Evolutionary conservation across 2,329 filamentous ascomycete species (phyloP).

Genomic region (Verticillium nonalfalfae): DNA sequence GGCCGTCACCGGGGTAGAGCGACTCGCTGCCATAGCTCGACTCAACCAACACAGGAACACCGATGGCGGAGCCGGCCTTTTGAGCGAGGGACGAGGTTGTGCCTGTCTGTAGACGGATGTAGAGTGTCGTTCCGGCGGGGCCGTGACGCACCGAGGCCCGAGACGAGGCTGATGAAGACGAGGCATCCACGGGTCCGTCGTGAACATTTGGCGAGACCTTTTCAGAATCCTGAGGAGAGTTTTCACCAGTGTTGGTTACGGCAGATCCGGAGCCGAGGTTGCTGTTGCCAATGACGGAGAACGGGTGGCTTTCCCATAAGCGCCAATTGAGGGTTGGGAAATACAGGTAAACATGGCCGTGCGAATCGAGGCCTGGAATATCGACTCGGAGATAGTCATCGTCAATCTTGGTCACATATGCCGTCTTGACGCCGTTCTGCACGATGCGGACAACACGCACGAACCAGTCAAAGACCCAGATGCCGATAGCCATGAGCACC

Average conservation of each 20-base stretch:
- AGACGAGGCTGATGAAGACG: not conserved
- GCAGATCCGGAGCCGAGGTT: constrained; percentile 4
- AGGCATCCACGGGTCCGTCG: not conserved
- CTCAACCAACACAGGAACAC: constrained; percentile 20
- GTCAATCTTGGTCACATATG: constrained; percentile 18
- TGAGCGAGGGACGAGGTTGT: constrained; percentile 15
- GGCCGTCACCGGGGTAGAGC: not conserved
- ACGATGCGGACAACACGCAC: constrained; percentile 14
- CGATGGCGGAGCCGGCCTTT: constrained; percentile 6
- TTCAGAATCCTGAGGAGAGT: not conserved
- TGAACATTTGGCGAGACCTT: constrained; percentile 3
- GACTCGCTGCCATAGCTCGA: constrained; percentile 19
- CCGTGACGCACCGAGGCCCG: not conserved
- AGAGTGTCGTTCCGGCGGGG: constrained; percentile 18
- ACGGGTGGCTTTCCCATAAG: constrained; percentile 25
- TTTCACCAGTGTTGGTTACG: constrained; percentile 5
- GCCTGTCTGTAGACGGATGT: constrained; percentile 16
- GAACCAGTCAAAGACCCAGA: constrained; percentile 22
- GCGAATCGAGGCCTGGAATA: constrained; percentile 15
- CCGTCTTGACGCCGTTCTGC: constrained; percentile 17
- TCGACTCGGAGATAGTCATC: constrained; percentile 22
- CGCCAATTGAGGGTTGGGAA: constrained; percentile 38
- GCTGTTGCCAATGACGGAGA: constrained; percentile 17
- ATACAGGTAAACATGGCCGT: constrained; percentile 36
- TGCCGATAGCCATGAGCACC: constrained; percentile 17